phyloP scores from a whole-genome alignment of 2,329 filamentous ascomycete genomes.

The Chaetomium sp. region DNA sequence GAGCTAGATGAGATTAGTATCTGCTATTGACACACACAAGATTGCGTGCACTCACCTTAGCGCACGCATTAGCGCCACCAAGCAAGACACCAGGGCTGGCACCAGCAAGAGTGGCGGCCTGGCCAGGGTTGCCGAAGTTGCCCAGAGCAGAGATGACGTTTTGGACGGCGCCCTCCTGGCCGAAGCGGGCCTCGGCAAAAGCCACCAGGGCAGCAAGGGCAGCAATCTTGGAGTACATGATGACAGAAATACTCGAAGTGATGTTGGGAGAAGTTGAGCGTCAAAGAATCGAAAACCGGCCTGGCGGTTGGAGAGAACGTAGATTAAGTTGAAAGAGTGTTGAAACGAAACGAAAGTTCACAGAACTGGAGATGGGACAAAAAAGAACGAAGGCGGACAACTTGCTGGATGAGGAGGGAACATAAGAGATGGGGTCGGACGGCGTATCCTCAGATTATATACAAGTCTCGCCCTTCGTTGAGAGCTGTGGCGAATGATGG shows the following conservation, averaged over 20 bases:
- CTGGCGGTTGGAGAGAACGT: constrained; percentile 21
- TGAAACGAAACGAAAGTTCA: constrained; percentile 37
- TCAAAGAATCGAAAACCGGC: constrained; percentile 25
- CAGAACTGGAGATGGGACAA: constrained; percentile 35
- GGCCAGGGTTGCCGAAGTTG: constrained; percentile 59
- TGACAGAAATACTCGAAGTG: constrained; percentile 19
- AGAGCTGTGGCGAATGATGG: constrained; percentile 19
- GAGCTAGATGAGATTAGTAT: constrained; percentile 48
- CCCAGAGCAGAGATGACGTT: constrained; percentile 55
- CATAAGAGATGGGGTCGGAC: constrained; percentile 7
- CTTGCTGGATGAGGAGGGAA: constrained; percentile 27
- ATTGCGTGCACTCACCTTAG: constrained; percentile 49
- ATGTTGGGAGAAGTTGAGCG: constrained; percentile 19
- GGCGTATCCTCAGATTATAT: constrained; percentile 32
- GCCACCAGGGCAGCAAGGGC: constrained; percentile 43
- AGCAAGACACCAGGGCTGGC: constrained; percentile 63
- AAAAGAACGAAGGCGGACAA: constrained; percentile 30
- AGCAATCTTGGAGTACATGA: constrained; percentile 35
- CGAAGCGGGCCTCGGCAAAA: constrained; percentile 59
- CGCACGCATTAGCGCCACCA: constrained; percentile 66
- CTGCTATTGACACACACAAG: background rate
- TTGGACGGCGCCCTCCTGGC: constrained; percentile 63
- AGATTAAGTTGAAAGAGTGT: constrained; percentile 30
- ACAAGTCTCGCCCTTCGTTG: constrained; percentile 10
- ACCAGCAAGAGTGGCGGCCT: constrained; percentile 66